phyloP scores from a whole-genome alignment of 345 rosid species.

The Erysimum cheiranthoides region DNA sequence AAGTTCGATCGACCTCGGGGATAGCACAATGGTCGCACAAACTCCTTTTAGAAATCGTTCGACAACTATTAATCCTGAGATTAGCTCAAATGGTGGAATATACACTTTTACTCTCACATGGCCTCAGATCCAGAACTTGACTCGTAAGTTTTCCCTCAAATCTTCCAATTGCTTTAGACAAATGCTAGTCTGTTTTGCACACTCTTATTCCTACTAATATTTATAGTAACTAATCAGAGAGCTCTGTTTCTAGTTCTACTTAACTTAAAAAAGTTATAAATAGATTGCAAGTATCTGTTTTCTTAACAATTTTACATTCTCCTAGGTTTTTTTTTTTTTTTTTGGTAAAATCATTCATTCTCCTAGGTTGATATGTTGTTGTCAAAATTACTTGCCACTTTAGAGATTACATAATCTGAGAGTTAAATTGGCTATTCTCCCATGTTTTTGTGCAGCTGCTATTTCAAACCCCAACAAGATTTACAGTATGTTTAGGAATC shows the following conservation, averaged over 20 bases:
- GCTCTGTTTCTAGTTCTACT: not conserved
- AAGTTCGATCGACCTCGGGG: conserved; percentile 57
- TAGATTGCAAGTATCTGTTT: too few species aligned
- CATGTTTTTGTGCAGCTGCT: conserved; percentile 50
- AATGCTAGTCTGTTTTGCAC: not conserved
- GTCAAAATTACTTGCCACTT: too few species aligned
- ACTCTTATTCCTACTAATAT: not conserved
- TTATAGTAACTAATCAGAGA: not conserved
- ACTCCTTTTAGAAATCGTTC: conserved; percentile 40
- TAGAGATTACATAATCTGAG: too few species aligned
- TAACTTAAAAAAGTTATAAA: not conserved
- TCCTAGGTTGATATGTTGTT: too few species aligned
- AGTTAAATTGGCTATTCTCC: not conserved
- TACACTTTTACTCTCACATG: conserved; percentile 67
- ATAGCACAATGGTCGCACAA: conserved; percentile 47
- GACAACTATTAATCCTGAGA: conserved; percentile 48
- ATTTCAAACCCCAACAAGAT: conserved; percentile 55
- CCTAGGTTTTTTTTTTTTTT: too few species aligned
- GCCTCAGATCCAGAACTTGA: conserved; percentile 59
- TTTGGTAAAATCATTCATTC: too few species aligned
- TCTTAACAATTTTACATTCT: too few species aligned
- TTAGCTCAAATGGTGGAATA: conserved; percentile 48
- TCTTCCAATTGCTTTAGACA: not conserved
- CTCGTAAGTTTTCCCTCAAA: conserved; percentile 54
- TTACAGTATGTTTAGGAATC: conserved; percentile 58